A percentile compares a stretch with the other conserved stretches of the same genome.
phyloP scores from a whole-genome alignment of 2,329 filamentous ascomycete genomes.

The Trichoderma simmonsii region DNA sequence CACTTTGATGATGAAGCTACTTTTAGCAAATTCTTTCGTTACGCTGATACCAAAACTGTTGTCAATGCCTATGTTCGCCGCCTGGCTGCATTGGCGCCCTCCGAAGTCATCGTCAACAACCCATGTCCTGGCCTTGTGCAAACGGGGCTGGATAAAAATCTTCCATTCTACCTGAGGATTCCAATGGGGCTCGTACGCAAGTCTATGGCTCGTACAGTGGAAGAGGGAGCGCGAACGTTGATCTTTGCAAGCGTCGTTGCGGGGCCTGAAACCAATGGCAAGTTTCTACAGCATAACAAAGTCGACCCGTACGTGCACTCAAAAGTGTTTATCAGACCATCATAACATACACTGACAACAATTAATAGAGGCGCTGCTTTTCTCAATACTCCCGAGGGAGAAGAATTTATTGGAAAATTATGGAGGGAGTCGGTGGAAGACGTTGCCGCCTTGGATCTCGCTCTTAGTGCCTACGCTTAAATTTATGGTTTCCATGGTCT shows the following conservation, averaged over 20 bases:
- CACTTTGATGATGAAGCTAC: slow-evolving; percentile 6
- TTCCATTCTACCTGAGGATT: background rate
- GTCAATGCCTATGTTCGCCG: slow-evolving; percentile 4
- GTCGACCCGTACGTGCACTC: background rate
- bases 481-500: background rate
- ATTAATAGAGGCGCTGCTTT: background rate
- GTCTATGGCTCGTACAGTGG: background rate
- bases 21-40: background rate
- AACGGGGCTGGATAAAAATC: slow-evolving; percentile 3
- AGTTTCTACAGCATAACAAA: background rate
- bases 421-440: background rate
- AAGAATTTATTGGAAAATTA: background rate
- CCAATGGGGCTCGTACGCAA: background rate
- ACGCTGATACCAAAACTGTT: slow-evolving; percentile 1
- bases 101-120: slow-evolving; percentile 4
- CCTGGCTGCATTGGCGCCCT: slow-evolving; percentile 1
- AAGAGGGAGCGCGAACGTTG: background rate
- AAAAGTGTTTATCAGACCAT: too few species aligned
- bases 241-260: background rate
- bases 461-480: background rate
- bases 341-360: background rate
- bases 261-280: background rate
- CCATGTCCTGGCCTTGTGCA: slow-evolving; percentile 1
- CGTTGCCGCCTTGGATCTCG: background rate
- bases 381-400: background rate